phyloP scores from a whole-genome alignment of 2,329 filamentous ascomycete genomes.

The Sphaerostilbella broomeana region DNA sequence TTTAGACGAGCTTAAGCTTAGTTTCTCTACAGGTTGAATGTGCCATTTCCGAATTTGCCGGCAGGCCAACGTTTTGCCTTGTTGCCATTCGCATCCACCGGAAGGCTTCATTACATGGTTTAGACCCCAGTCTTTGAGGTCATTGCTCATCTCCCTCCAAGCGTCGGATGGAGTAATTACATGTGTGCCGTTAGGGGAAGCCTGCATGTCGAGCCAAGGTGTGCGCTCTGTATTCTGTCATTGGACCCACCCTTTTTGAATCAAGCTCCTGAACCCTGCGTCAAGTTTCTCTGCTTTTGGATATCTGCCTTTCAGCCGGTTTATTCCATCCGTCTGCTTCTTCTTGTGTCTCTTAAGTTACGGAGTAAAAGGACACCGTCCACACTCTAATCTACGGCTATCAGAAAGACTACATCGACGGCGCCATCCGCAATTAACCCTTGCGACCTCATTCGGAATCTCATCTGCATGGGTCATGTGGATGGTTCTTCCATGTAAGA shows the following conservation, averaged over 20 bases:
- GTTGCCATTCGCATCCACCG: background rate
- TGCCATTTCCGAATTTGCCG: background rate
- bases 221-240: background rate
- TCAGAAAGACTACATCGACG: constrained; percentile 1
- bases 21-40: too few relatives aligned
- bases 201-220: background rate
- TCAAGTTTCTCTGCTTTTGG: constrained; percentile 7
- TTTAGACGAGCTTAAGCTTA: too few relatives aligned
- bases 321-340: constrained; percentile 1
- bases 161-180: background rate
- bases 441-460: too few relatives aligned
- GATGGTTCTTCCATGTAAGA: background rate
- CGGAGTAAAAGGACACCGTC: too few relatives aligned
- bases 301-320: background rate
- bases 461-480: too few relatives aligned
- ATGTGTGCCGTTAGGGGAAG: background rate
- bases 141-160: too few relatives aligned
- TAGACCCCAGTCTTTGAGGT: background rate
- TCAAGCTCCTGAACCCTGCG: constrained; percentile 6
- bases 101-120: background rate
- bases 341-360: background rate
- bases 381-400: too few relatives aligned
- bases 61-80: background rate
- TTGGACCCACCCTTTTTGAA: constrained; percentile 1
- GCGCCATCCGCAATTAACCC: constrained; percentile 7